Conservation (phyloP, 2,329 filamentous ascomycete genomes). For the Phymatotrichopsis omnivora region DNA sequence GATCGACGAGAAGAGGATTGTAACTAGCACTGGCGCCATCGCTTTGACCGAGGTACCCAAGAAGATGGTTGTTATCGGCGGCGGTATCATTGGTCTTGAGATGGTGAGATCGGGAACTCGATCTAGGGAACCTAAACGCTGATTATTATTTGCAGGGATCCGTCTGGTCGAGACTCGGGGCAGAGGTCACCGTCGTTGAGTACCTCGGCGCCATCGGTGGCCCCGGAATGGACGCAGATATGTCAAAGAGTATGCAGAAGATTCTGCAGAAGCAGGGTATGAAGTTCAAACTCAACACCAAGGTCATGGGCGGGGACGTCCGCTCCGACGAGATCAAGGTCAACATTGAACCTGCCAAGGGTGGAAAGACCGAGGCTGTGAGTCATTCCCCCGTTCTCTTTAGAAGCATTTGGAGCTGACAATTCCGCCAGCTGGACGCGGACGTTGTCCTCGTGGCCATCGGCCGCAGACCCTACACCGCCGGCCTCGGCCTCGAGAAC, state of each 20-base stretch:
- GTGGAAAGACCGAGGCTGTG: constrained; percentile 86
- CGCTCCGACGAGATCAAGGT: constrained; percentile 69
- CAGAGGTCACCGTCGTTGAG: constrained; percentile 95
- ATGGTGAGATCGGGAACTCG: constrained; percentile 50
- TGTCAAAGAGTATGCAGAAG: constrained; percentile 86
- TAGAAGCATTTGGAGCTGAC: constrained; percentile 8
- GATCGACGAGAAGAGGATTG: constrained; percentile 94
- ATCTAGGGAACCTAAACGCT: constrained; percentile 6
- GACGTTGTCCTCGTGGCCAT: constrained; percentile 96
- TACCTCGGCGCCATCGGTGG: constrained; percentile 94
- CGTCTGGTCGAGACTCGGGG: constrained; percentile 87
- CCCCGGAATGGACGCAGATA: constrained; percentile 91
- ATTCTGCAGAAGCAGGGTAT: constrained; percentile 92
- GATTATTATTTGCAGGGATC: constrained; percentile 47
- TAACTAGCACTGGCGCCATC: constrained; percentile 92
- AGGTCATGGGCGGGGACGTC: constrained; percentile 78
- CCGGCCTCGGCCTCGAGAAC: constrained; percentile 85
- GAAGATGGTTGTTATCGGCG: constrained; percentile 94
- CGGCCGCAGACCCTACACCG: constrained; percentile 87
- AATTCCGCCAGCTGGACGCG: constrained; percentile 59
- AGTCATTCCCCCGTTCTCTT: constrained; percentile 33
- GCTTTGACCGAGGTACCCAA: constrained; percentile 82
- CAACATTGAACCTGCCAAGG: constrained; percentile 83
- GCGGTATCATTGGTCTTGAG: constrained; percentile 96
- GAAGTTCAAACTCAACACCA: constrained; percentile 96